These are phyloP conservation scores for Phaeosphaeriaceae sp. DNA, from an alignment of 2,329 filamentous ascomycete genomes.

Conservation along the genomic window DNA sequence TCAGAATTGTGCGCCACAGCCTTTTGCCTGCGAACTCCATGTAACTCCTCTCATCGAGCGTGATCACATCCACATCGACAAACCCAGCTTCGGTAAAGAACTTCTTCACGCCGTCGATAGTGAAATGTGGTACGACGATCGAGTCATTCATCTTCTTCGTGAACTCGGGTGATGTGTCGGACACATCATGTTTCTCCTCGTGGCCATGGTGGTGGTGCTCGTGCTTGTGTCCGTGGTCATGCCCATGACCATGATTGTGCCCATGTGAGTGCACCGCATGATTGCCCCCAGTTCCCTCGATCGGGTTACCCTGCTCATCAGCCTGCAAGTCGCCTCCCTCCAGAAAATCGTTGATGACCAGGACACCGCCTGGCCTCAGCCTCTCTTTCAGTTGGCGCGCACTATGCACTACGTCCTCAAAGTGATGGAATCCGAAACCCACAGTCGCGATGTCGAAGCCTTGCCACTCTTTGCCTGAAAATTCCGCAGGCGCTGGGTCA, in stretches of 20 bases:
- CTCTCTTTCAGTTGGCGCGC: slow-evolving; percentile 66
- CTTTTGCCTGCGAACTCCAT: slow-evolving; percentile 51
- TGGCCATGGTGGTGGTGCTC: neutral
- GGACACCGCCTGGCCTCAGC: slow-evolving; percentile 69
- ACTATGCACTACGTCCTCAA: slow-evolving; percentile 66
- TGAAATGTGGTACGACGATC: slow-evolving; percentile 72
- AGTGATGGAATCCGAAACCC: slow-evolving; percentile 56
- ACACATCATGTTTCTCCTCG: slow-evolving; percentile 9
- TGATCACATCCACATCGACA: slow-evolving; percentile 63
- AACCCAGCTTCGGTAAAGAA: slow-evolving; percentile 70
- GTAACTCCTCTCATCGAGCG: slow-evolving; percentile 60
- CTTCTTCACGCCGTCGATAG: slow-evolving; percentile 61
- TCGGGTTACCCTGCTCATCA: slow-evolving; percentile 33
- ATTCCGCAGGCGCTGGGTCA: slow-evolving; percentile 22
- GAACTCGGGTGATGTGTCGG: slow-evolving; percentile 10
- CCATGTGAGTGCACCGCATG: slow-evolving; percentile 28
- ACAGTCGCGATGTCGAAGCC: slow-evolving; percentile 54
- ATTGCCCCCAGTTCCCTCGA: slow-evolving; percentile 32
- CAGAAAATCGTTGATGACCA: slow-evolving; percentile 73
- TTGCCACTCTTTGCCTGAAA: slow-evolving; percentile 41
- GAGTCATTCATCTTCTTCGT: slow-evolving; percentile 55
- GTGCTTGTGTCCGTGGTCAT: slow-evolving; percentile 13
- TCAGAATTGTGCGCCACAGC: slow-evolving; percentile 55
- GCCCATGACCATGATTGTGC: slow-evolving; percentile 25
- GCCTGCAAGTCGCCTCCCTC: slow-evolving; percentile 55